These are phyloP conservation scores for Funneliformis geosporum DNA, from an alignment of 192 early-diverging fungal genomes.

Conservation along the genomic window DNA sequence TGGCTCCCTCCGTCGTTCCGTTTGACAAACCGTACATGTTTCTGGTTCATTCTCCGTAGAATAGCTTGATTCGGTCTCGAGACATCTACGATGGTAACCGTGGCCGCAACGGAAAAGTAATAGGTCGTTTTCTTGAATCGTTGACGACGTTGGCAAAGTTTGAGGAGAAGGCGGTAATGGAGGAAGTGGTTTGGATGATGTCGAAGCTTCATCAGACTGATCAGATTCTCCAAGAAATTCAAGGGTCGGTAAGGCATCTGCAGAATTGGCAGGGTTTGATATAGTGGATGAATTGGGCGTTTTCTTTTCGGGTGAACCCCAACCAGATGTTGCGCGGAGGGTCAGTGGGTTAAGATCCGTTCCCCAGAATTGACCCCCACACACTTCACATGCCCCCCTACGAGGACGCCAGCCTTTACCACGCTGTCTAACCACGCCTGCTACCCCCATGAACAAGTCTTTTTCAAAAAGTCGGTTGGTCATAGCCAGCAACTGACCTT, in stretches of 20 bases:
- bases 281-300: conserved; percentile 37
- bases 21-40: conserved; percentile 30
- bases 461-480: conserved; percentile 64
- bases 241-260: conserved; percentile 43
- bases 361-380: conserved; percentile 52
- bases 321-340: conserved; percentile 34
- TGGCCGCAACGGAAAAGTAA: conserved; percentile 57
- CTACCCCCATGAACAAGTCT: conserved; percentile 54
- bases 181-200: neutral
- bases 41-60: conserved; percentile 11
- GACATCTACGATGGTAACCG: conserved; percentile 55
- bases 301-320: conserved; percentile 44
- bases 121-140: conserved; percentile 41
- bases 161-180: conserved; percentile 1
- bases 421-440: conserved; percentile 52
- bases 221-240: conserved; percentile 33
- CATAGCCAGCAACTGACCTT: conserved; percentile 61
- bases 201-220: conserved; percentile 10
- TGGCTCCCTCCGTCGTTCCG: conserved; percentile 18
- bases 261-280: conserved; percentile 35
- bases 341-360: conserved; percentile 45
- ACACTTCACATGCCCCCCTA: conserved; percentile 55
- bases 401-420: conserved; percentile 59
- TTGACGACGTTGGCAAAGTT: neutral
- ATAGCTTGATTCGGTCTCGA: conserved; percentile 34